Percentiles rank a stretch among this genome's conserved stretches.
Evolutionary conservation across 306 rosid genomes (phyloP).

Genomic region (Delonix regia): DNA sequence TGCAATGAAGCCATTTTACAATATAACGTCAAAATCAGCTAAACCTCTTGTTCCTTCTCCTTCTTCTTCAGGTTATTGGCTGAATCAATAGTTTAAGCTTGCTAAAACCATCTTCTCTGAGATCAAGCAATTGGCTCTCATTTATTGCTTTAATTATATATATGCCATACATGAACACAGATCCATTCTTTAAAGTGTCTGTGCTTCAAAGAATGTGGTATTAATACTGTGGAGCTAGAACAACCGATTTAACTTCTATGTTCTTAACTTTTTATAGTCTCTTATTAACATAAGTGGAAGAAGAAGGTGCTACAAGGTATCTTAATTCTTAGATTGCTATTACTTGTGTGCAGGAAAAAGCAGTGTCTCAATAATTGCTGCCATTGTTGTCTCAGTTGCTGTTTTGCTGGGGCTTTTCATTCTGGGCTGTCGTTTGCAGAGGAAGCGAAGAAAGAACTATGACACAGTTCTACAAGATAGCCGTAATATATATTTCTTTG

Average conservation of each 20-base stretch:
- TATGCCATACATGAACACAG: too few species aligned
- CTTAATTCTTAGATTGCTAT: too few species aligned
- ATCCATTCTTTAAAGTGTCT: too few species aligned
- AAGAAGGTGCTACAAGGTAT: too few species aligned
- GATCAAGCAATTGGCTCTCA: too few species aligned
- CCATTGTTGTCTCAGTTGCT: slow-evolving; percentile 6
- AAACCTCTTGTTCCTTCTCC: not conserved
- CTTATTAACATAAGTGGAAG: too few species aligned
- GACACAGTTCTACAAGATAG: not conserved
- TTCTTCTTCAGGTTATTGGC: not conserved
- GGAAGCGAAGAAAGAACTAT: slow-evolving; percentile 5
- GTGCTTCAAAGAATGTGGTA: too few species aligned
- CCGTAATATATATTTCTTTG: not conserved
- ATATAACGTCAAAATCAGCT: not conserved
- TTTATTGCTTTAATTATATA: too few species aligned
- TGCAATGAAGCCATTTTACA: slow-evolving; percentile 10
- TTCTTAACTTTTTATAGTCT: too few species aligned
- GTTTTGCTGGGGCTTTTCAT: not conserved
- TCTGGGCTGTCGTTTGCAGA: slow-evolving; percentile 15
- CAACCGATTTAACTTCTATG: too few species aligned
- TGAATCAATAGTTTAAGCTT: not conserved
- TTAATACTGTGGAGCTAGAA: too few species aligned
- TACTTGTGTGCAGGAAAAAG: slow-evolving; percentile 21
- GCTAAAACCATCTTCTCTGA: too few species aligned
- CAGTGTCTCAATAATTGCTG: not conserved